Base-by-base conservation (phyloP, 164 flowering plant species). In the Vitis cinerea region DNA sequence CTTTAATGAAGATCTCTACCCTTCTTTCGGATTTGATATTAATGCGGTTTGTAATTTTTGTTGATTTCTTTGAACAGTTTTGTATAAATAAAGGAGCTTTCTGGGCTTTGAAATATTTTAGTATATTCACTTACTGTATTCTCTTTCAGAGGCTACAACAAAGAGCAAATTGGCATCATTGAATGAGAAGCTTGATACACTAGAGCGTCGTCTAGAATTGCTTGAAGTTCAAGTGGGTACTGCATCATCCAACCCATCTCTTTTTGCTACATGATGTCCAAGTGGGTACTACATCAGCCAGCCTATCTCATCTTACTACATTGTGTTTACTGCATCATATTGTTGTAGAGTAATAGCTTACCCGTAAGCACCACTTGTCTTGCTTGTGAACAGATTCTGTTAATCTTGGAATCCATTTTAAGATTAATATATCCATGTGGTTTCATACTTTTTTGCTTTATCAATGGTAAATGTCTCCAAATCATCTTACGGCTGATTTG, bases 201-300 rank as follows among this genome's bases (percentile, higher is more conserved):
- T 96, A 65, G 97, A 96, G 71, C 90, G 98, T 10, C 97, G 91
- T 16, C 77, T 96, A 10, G 97, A 96, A 76, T 68, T 90, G 73
- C 85, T 93, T 23, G 97, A 96, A 82, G 94, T 88, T 57, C 97
- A 96, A 89, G 95, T 90, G 59, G 70, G 87, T 66, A 87, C 92
- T 63, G 98, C 97, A 57, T 78, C 98, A 50, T 84, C 92, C 37
- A 90, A 92, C 50, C 92, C 93, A 1, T 74, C 89, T 52, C 86
- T 91, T 29, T 95, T 93, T 60, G 77, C 65, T 29, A 67, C 74
- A n/a, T 80, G 69, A 82, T 50, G 30, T 10, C 55, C 91, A 90
- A 87, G 88, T 84, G 63, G 65, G 81, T 67, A 82, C 87, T 59
- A 90, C 89, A 63, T 76, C 93, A 55, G 79, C 87, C 31, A 86